phyloP scores from a whole-genome alignment of 2,329 filamentous ascomycete species.

The Stachybotrys echinatus region DNA sequence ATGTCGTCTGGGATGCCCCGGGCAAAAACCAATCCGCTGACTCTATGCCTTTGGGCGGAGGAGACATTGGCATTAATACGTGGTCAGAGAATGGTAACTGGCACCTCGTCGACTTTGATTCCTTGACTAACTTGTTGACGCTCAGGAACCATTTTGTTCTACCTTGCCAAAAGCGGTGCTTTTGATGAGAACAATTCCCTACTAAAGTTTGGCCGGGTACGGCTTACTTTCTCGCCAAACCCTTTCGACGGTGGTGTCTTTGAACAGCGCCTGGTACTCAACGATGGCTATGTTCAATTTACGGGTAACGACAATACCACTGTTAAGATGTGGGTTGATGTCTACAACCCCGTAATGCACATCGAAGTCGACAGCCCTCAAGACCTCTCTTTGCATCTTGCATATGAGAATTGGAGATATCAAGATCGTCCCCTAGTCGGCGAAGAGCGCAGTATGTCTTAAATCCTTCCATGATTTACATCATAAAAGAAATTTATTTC shows the following conservation, averaged over 20 bases:
- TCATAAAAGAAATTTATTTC: too few relatives aligned
- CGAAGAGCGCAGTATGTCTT: constrained; percentile 3
- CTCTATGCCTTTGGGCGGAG: constrained; percentile 4
- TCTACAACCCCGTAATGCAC: constrained; percentile 4
- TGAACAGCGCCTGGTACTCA: constrained; percentile 3
- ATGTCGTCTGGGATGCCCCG: constrained; percentile 4
- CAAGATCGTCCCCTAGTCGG: constrained; percentile 2
- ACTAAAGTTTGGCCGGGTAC: constrained; percentile 4
- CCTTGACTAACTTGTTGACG: neutral
- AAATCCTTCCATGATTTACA: too few relatives aligned
- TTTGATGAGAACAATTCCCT: constrained; percentile 5
- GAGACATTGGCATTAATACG: constrained; percentile 4
- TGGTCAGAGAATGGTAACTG: constrained; percentile 4
- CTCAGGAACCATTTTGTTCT: constrained; percentile 5
- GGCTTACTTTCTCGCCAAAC: constrained; percentile 2
- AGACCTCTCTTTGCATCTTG: neutral
- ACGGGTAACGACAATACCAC: constrained; percentile 3
- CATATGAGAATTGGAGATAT: constrained; percentile 5
- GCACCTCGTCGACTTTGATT: too few relatives aligned
- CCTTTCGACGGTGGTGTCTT: constrained; percentile 2
- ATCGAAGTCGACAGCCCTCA: constrained; percentile 3
- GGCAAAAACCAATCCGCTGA: constrained; percentile 4
- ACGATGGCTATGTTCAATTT: constrained; percentile 4
- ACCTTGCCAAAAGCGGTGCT: constrained; percentile 4
- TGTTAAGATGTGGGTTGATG: constrained; percentile 5